Percentiles rank a stretch among this genome's conserved stretches.
Evolutionary conservation across 192 early-diverging fungal species (phyloP).

Genomic region (Backusella australiensis): DNA sequence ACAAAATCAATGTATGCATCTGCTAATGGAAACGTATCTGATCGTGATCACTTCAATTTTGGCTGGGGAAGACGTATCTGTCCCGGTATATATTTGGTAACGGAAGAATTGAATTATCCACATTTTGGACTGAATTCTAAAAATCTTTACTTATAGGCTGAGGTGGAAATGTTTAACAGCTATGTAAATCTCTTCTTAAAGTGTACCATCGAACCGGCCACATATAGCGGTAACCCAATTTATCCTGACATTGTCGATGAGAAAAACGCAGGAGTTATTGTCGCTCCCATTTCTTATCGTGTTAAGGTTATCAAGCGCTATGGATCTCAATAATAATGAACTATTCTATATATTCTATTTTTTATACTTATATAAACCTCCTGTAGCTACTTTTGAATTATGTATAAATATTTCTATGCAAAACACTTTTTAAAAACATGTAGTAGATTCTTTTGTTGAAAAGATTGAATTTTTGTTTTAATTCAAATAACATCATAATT

Average conservation of each 20-base stretch:
- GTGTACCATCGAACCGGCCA: neutral
- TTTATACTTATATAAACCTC: neutral
- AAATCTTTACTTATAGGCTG: neutral
- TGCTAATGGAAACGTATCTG: neutral
- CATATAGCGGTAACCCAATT: neutral
- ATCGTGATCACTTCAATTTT: neutral
- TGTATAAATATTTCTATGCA: neutral
- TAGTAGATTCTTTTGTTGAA: too few species aligned
- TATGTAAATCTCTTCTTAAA: neutral
- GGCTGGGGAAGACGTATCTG: constrained; percentile 11
- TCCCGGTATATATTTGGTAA: constrained; percentile 16
- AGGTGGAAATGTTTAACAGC: neutral
- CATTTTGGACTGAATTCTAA: neutral
- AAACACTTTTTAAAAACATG: too few species aligned
- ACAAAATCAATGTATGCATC: neutral
- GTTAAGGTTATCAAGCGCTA: neutral
- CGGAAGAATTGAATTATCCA: neutral
- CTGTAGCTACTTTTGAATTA: neutral
- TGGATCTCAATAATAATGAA: neutral
- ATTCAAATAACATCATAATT: too few species aligned
- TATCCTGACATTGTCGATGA: neutral
- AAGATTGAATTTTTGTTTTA: too few species aligned
- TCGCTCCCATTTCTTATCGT: neutral
- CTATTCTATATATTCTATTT: neutral
- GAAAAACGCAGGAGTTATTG: neutral